Conservation (phyloP, 1,139 yeast species). For the Blastobotrys elegans region DNA sequence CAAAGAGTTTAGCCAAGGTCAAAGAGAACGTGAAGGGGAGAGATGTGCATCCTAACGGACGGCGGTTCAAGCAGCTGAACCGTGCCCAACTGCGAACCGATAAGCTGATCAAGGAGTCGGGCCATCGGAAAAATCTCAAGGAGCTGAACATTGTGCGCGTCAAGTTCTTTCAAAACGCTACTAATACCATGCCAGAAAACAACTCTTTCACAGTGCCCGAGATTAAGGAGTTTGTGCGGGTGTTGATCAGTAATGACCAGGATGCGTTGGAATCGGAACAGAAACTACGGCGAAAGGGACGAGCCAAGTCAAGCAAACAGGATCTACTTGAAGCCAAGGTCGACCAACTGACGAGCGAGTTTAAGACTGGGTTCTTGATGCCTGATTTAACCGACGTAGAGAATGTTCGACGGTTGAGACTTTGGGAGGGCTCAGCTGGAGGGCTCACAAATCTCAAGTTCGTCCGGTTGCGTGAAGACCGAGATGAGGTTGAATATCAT, state of each 20-base stretch:
- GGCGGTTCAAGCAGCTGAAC: conserved; percentile 78
- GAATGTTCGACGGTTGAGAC: conserved; percentile 54
- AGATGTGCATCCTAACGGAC: conserved; percentile 76
- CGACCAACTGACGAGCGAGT: conserved; percentile 57
- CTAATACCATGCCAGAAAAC: conserved; percentile 40
- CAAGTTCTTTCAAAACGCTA: conserved; percentile 60
- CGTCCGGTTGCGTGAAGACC: conserved; percentile 25
- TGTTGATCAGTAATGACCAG: conserved; percentile 63
- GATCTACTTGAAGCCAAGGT: conserved; percentile 57
- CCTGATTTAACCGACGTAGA: conserved; percentile 65
- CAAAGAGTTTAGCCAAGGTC: conserved; percentile 69
- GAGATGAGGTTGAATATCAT: conserved; percentile 1
- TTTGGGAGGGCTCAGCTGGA: conserved; percentile 82
- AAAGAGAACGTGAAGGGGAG: conserved; percentile 59
- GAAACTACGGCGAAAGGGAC: conserved; percentile 69
- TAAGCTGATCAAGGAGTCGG: conserved; percentile 57
- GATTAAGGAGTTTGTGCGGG: conserved; percentile 54
- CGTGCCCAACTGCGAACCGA: conserved; percentile 82
- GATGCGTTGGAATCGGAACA: conserved; percentile 61
- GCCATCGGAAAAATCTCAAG: conserved; percentile 55
- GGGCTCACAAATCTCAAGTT: conserved; percentile 61
- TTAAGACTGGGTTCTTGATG: conserved; percentile 61
- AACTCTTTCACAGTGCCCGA: conserved; percentile 50
- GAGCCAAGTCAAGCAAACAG: conserved; percentile 75
- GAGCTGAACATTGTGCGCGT: conserved; percentile 44